phyloP scores from a whole-genome alignment of 2,329 filamentous ascomycete species.

The Aureobasidium pullulans region DNA sequence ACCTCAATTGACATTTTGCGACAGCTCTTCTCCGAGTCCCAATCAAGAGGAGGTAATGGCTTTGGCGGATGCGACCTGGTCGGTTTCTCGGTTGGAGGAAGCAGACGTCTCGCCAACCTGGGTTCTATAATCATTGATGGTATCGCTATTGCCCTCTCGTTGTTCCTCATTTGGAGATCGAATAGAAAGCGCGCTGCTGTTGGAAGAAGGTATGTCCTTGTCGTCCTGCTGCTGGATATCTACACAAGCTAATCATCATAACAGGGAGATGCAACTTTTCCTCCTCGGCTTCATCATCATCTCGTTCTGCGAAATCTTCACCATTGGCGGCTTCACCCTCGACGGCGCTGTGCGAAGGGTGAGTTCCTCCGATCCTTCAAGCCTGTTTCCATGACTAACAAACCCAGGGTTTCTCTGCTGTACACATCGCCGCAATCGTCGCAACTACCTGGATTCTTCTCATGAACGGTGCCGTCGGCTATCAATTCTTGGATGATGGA shows the following conservation, averaged over 20 bases:
- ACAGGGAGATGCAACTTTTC: slow-evolving; percentile 94
- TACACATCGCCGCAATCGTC: slow-evolving; percentile 83
- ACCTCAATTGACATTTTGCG: slow-evolving; percentile 23
- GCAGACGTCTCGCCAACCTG: slow-evolving; percentile 68
- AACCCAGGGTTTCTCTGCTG: slow-evolving; percentile 70
- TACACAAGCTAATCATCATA: slow-evolving; percentile 1
- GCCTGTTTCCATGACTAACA: not conserved
- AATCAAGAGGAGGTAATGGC: slow-evolving; percentile 54
- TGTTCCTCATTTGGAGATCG: slow-evolving; percentile 67
- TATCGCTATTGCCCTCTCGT: slow-evolving; percentile 62
- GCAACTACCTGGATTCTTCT: slow-evolving; percentile 91
- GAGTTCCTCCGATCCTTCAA: slow-evolving; percentile 28
- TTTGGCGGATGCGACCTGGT: slow-evolving; percentile 64
- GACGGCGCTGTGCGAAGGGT: slow-evolving; percentile 63
- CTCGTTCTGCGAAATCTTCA: slow-evolving; percentile 93
- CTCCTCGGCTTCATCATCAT: slow-evolving; percentile 78
- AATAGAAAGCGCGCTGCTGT: slow-evolving; percentile 90
- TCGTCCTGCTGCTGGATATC: not conserved
- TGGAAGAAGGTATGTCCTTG: slow-evolving; percentile 64
- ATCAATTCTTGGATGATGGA: slow-evolving; percentile 88
- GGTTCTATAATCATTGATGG: slow-evolving; percentile 82
- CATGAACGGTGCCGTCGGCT: slow-evolving; percentile 87
- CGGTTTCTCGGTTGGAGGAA: slow-evolving; percentile 65
- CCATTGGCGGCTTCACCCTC: slow-evolving; percentile 81
- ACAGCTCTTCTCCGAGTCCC: slow-evolving; percentile 57